These are phyloP conservation scores for Globisporangium rhizosaccharum DNA, from an alignment of 352 stramenopile genomes.

Conservation along the genomic window DNA sequence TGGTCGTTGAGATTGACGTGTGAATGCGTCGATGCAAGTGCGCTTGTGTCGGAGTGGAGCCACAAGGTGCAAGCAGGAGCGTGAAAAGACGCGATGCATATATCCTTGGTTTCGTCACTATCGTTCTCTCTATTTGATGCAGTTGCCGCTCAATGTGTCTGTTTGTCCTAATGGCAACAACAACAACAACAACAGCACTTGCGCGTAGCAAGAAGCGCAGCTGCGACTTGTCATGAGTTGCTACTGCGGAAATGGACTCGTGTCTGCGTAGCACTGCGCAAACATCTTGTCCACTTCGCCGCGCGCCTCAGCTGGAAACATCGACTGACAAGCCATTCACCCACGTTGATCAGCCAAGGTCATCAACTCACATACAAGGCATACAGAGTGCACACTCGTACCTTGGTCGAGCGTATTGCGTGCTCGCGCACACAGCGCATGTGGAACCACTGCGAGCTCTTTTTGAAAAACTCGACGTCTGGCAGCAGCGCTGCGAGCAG, in stretches of 20 bases:
- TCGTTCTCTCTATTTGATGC: not conserved
- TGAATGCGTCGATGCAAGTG: too few relatives aligned
- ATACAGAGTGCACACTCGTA: slow-evolving; percentile 19
- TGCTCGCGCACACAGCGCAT: slow-evolving; percentile 68
- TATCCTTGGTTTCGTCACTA: not conserved
- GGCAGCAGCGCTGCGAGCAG: slow-evolving; percentile 51
- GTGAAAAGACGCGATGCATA: too few relatives aligned
- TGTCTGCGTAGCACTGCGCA: slow-evolving; percentile 62
- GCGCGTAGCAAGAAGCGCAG: too few relatives aligned
- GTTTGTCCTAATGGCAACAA: too few relatives aligned
- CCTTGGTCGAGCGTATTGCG: slow-evolving; percentile 63
- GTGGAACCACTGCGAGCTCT: slow-evolving; percentile 57
- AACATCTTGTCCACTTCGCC: slow-evolving; percentile 79
- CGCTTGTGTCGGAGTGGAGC: too few relatives aligned
- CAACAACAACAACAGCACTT: too few relatives aligned
- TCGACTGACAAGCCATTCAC: slow-evolving; percentile 34
- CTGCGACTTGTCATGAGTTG: not conserved
- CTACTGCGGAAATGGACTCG: slow-evolving; percentile 46
- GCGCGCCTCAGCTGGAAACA: slow-evolving; percentile 64
- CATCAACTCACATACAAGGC: not conserved
- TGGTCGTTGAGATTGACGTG: not conserved
- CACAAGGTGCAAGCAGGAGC: too few relatives aligned
- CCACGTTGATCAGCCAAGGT: not conserved
- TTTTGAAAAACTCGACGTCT: slow-evolving; percentile 55
- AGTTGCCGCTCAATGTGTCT: too few relatives aligned